Percentiles rank a stretch among this genome's conserved stretches.
Evolutionary conservation across 257 asterid genomes (phyloP).

Genomic region (Solanum okadae): DNA sequence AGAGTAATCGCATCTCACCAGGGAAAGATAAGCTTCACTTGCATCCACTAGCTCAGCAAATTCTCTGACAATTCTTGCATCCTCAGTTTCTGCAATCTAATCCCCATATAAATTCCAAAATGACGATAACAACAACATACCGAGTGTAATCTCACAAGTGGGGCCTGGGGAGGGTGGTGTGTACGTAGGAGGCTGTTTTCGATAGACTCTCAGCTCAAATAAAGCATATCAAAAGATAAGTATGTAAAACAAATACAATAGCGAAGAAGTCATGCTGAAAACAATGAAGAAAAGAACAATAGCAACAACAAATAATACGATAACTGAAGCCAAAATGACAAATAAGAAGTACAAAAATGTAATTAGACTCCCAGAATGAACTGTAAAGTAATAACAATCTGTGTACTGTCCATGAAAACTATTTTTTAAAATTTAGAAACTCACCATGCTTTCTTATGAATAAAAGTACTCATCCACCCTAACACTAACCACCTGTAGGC

Average conservation of each 20-base stretch:
- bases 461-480: not conserved
- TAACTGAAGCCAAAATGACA: not conserved
- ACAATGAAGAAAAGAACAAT: not conserved
- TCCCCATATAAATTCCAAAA: conserved; percentile 26
- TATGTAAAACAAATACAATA: not conserved
- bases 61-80: conserved; percentile 53
- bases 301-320: not conserved
- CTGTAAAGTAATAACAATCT: not conserved
- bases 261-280: not conserved
- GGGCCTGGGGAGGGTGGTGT: not conserved
- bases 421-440: not conserved
- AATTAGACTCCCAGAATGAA: not conserved
- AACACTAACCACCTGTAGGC: not conserved
- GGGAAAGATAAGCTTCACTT: conserved; percentile 30
- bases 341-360: not conserved
- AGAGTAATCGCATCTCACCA: conserved; percentile 30
- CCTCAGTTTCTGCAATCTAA: conserved; percentile 70
- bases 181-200: not conserved
- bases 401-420: not conserved
- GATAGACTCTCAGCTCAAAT: not conserved
- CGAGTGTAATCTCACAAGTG: not conserved
- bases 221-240: not conserved
- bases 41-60: conserved; percentile 70
- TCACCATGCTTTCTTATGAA: not conserved
- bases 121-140: not conserved